phyloP scores from a whole-genome alignment of 1,284 basidiomycete genomes.

The Naganishia albida region DNA sequence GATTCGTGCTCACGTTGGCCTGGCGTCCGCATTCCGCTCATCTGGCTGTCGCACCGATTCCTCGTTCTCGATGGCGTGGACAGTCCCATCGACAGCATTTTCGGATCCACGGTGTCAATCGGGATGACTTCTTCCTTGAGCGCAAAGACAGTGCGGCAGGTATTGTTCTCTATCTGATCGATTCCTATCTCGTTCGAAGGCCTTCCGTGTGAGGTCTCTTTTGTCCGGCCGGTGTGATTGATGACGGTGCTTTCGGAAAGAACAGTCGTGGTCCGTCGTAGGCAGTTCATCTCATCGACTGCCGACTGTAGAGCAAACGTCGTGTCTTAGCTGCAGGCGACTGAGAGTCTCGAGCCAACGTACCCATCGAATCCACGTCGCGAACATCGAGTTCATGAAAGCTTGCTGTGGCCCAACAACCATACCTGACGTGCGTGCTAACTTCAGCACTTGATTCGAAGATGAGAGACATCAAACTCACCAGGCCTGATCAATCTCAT shows the following conservation, averaged over 20 bases:
- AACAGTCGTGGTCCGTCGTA: slow-evolving; percentile 13
- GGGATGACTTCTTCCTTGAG: neutral
- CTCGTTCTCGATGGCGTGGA: slow-evolving; percentile 10
- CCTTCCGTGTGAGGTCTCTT: neutral
- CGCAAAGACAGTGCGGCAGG: neutral
- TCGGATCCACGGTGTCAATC: neutral
- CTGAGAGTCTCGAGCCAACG: slow-evolving; percentile 53
- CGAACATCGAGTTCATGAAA: slow-evolving; percentile 93
- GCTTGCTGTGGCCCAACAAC: slow-evolving; percentile 83
- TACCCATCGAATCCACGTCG: slow-evolving; percentile 92
- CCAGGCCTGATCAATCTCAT: slow-evolving; percentile 97
- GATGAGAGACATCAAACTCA: slow-evolving; percentile 1
- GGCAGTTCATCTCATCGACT: slow-evolving; percentile 23
- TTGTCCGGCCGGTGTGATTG: neutral
- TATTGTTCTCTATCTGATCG: neutral
- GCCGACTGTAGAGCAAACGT: slow-evolving; percentile 22
- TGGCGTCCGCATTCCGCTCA: slow-evolving; percentile 18
- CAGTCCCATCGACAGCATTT: neutral
- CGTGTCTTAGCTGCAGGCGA: neutral
- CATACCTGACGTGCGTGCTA: slow-evolving; percentile 55
- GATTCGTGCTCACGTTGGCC: slow-evolving; percentile 31
- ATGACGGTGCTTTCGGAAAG: neutral
- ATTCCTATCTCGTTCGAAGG: neutral
- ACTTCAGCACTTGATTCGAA: neutral
- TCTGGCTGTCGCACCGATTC: neutral